Evolutionary conservation across 2,329 filamentous ascomycete genomes (phyloP).

Genomic region (Chaetomium olivaceum): DNA sequence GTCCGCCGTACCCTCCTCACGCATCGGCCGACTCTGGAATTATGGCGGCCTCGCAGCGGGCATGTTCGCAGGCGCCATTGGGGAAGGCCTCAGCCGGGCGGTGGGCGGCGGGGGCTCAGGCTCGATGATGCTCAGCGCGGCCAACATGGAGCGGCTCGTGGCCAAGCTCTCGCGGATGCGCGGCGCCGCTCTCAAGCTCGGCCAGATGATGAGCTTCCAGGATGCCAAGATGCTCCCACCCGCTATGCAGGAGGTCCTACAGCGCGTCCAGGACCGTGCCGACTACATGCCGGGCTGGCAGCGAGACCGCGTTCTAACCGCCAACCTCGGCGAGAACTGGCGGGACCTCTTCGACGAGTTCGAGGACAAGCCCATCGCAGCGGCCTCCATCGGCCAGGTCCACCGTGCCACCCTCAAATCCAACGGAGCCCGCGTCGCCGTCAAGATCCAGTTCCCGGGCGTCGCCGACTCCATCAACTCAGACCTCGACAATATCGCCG

Average conservation of each 20-base stretch:
- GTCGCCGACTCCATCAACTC: slow-evolving; percentile 96
- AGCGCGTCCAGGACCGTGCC: slow-evolving; percentile 91
- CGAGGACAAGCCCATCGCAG: slow-evolving; percentile 88
- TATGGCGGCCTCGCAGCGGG: slow-evolving; percentile 91
- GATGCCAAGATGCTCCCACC: slow-evolving; percentile 92
- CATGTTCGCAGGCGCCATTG: slow-evolving; percentile 90
- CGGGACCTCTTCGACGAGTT: slow-evolving; percentile 79
- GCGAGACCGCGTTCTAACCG: slow-evolving; percentile 76
- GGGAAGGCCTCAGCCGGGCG: slow-evolving; percentile 77
- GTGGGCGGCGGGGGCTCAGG: slow-evolving; percentile 69
- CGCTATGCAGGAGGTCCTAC: slow-evolving; percentile 83
- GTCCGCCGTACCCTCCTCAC: slow-evolving; percentile 85
- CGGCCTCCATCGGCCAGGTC: slow-evolving; percentile 95
- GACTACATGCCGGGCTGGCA: slow-evolving; percentile 98
- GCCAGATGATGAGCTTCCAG: slow-evolving; percentile 98
- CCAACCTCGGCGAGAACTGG: slow-evolving; percentile 83
- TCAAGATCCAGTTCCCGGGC: slow-evolving; percentile 97
- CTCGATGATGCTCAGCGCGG: slow-evolving; percentile 82
- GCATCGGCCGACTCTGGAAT: slow-evolving; percentile 88
- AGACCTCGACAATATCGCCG: slow-evolving; percentile 87
- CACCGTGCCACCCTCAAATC: slow-evolving; percentile 80
- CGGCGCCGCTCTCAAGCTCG: slow-evolving; percentile 93
- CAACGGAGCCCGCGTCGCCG: slow-evolving; percentile 75
- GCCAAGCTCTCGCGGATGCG: slow-evolving; percentile 93
- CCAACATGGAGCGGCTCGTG: slow-evolving; percentile 91